Evolutionary conservation across 2,329 filamentous ascomycete species (phyloP), one percentile per base, ranked within the genome.

Genomic region (Colletotrichum aenigma): DNA sequence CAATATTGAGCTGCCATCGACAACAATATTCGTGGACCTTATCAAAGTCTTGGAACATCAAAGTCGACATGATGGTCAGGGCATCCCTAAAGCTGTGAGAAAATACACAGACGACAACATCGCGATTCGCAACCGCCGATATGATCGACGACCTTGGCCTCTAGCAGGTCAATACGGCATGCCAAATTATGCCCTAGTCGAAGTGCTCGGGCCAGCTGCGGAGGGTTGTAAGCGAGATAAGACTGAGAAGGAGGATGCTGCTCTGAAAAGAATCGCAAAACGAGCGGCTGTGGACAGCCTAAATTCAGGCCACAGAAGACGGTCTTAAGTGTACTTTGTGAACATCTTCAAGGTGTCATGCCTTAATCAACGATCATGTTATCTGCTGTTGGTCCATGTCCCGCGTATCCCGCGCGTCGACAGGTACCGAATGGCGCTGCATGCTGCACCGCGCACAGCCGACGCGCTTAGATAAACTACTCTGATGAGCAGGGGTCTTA

Each of bases 121-220:
- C 18, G 30, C 58, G 43, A 26, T 48, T 18, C 26, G 71, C 28
- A 65, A 74, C n/a, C 66, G 71, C 0, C 48, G 58, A 21, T 64
- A 28, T 7, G 66, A 70, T 28, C 32, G 66, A 1, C 66, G 66
- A 21, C 66, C 71, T 12, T 48, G 71, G 66, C 18, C 32, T 7
- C 32, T 52, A 3, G 6, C 6, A 8, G 71, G 58, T 1, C 4
- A 4, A 3, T n/a, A 28, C 15, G 66, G 66, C 30, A 71, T 71
- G 66, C 38, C 66, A 12, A 65, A 61, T 12, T 7, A 62, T 15
- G 38, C 16, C 26, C 8, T 71, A 2, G 16, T 74, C 6, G 16
- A 30, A 58, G 38, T 71, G 4, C 58, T 74, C 16, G 71, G 71
- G 9, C 71, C 66, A 30, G 66, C 66, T 36, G 71, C 71, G 8